Evolutionary conservation across 108 stramenopile genomes (phyloP), one percentile per base, ranked within the genome.

Genomic region (Skeletonema tropicum): DNA sequence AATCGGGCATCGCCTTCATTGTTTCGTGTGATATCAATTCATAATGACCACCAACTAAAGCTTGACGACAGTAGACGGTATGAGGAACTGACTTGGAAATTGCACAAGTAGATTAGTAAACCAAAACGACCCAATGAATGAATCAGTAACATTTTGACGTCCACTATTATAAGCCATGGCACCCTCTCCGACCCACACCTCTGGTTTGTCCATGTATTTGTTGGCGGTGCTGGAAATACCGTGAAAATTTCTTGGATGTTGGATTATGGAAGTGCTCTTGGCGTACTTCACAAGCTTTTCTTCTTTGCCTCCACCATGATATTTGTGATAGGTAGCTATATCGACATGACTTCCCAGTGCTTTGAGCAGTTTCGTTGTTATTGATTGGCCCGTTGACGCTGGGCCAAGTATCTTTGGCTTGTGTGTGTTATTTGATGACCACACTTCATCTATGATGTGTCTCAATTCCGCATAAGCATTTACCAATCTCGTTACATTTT

Each of bases 161-260:
- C 77, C 77, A 57, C 65, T 67, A 49, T 78, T 66, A 45, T 78
- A 78, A 12, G 71, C 63, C 77, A 78, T 78, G 57, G 77, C 77
- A 12, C 77, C 77, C 15, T 78, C 77, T 21, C 77, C 77, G 5
- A 78, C 65, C 77, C 77, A 78, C 15, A 78, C 11, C 45, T 17
- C 23, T 14, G 45, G 11, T 23, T 39, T 59, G 0, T 61, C n/a
- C 60, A 77, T 38, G 57, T 67, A 67, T 10, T 68, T 67, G 31
- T 68, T 31, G 21, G 61, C 65, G 23, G 77, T 39, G 14, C 66
- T 42, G 31, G 71, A 14, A 3, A 60, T 66, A 0, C 66, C 52
- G 0, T 39, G 48, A 13, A 74, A 42, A 4, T 65, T 67, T 12
- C 30, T 21, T 15, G 73, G 73, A 69, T 73, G 77, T 14, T 30